Evolutionary conservation across 805 yeast genomes (phyloP), one percentile per base, ranked within the genome.

Genomic region (Ogataea trehalophila): DNA sequence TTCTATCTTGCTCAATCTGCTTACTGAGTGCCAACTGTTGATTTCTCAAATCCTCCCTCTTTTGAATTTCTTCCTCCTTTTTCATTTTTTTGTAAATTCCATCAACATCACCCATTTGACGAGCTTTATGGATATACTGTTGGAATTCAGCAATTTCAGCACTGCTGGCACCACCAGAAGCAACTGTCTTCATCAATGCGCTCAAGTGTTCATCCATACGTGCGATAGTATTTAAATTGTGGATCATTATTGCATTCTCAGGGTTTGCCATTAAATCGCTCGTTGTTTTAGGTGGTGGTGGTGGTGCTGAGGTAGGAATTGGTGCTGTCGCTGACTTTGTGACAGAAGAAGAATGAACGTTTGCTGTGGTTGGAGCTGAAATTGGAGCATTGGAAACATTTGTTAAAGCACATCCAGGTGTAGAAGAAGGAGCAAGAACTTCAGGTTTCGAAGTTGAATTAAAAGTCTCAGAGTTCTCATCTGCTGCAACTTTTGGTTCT

Each of bases 171-270:
- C 72, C 74, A 5, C 96, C 96, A 47, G 84, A 77, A 0, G 98
- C 97, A 2, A 92, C 97, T 5, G 75, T 77, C 52, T 83, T 81
- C 97, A 92, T 90, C 44, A 92, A 68, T 1, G 75, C 67, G 53
- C 81, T 85, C 43, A 92, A 66, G 5, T 81, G 74, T 0, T 80
- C 74, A 58, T 90, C 95, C 5, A 74, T 72, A 37, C 85, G 76
- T 0, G 97, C 97, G 66, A 92, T 81, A 1, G 85, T 73, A 59
- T 91, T 91, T 59, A 92, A 74, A 56, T 89, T 87, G 4, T 86
- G 81, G 55, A 92, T 89, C 87, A 92, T 88, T 52, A 85, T 79
- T 38, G 85, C 84, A 58, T 86, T 85, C 43, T 81, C 86, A 1
- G 80, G 78, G 5, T 85, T 70, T 49, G 58, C 69, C 68, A 52